These are phyloP conservation scores for Flaveria brownii DNA, from an alignment of 129 eudicot genomes.

Conservation along the genomic window DNA sequence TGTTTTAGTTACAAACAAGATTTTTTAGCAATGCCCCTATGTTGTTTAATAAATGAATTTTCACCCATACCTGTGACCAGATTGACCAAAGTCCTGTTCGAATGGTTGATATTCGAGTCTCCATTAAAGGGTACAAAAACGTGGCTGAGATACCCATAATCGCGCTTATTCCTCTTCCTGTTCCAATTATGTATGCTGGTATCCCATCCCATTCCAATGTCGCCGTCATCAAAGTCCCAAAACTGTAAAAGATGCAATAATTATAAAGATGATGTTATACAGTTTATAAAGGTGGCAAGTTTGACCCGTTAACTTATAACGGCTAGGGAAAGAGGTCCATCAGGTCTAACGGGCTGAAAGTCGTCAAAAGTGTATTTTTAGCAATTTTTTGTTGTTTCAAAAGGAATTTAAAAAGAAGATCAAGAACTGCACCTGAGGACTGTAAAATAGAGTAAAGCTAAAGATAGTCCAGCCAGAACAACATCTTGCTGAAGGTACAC, in stretches of 20 bases:
- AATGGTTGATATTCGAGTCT: slow-evolving; percentile 68
- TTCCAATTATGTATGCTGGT: slow-evolving; percentile 79
- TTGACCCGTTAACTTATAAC: neutral
- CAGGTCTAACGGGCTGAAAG: neutral
- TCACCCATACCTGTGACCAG: slow-evolving; percentile 82
- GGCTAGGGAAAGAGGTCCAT: neutral
- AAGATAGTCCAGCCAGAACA: slow-evolving; percentile 79
- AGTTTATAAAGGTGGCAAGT: neutral
- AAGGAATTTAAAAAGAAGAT: neutral
- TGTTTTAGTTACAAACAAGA: no score
- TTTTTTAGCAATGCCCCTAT: no score
- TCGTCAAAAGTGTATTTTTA: neutral
- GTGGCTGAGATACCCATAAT: slow-evolving; percentile 85
- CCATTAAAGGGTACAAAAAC: slow-evolving; percentile 67
- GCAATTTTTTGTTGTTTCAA: neutral
- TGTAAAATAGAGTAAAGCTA: slow-evolving; percentile 75
- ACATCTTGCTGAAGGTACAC: slow-evolving; percentile 81
- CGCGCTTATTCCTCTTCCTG: slow-evolving; percentile 82
- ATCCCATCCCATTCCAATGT: slow-evolving; percentile 89
- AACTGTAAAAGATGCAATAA: slow-evolving; percentile 45
- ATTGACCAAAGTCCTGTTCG: slow-evolving; percentile 95
- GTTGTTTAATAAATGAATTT: neutral
- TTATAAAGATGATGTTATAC: neutral
- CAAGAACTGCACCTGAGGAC: slow-evolving; percentile 70
- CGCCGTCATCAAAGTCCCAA: slow-evolving; percentile 94